A percentile compares a stretch with the other conserved stretches of the same genome.
phyloP scores from a whole-genome alignment of 441 rosid species.

The Arabidopsis lyrata region DNA sequence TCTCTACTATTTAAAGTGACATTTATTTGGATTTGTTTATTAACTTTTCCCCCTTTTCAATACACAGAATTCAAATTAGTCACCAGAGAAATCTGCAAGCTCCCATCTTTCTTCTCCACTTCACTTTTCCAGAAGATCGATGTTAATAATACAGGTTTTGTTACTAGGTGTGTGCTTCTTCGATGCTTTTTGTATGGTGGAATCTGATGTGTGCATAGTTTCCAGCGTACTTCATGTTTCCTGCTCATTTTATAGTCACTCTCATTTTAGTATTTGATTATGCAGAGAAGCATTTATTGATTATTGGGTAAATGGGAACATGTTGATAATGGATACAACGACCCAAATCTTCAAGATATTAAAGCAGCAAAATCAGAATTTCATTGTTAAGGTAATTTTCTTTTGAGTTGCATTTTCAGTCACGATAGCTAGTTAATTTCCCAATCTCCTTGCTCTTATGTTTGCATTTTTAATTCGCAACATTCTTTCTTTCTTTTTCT shows the following conservation, averaged over 20 bases:
- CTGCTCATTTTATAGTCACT: neutral
- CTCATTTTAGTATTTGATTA: slow-evolving; percentile 4
- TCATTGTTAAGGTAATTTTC: slow-evolving; percentile 73
- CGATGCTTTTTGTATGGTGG: slow-evolving; percentile 2
- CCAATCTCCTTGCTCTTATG: neutral
- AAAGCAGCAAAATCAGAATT: slow-evolving; percentile 77
- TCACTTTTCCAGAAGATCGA: slow-evolving; percentile 86
- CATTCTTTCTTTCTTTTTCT: neutral
- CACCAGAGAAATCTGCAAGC: slow-evolving; percentile 96
- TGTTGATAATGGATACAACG: slow-evolving; percentile 85
- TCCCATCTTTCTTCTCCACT: slow-evolving; percentile 92
- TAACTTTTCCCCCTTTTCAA: slow-evolving; percentile 26
- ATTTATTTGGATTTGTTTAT: slow-evolving; percentile 26
- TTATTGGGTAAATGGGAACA: slow-evolving; percentile 84
- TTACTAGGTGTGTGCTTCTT: slow-evolving; percentile 70
- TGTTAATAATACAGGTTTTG: slow-evolving; percentile 62
- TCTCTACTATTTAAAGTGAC: slow-evolving; percentile 4
- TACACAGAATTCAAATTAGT: slow-evolving; percentile 82
- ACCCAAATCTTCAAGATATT: slow-evolving; percentile 82
- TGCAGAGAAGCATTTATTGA: slow-evolving; percentile 88
- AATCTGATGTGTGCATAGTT: slow-evolving; percentile 14
- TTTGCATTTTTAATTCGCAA: slow-evolving; percentile 33
- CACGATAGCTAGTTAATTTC: neutral
- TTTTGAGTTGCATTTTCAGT: neutral
- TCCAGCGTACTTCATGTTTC: neutral